A percentile compares a stretch with the other conserved stretches of the same genome.
Evolutionary conservation across 805 yeast genomes (phyloP).

Genomic region (Cyberlindnera sargentensis): DNA sequence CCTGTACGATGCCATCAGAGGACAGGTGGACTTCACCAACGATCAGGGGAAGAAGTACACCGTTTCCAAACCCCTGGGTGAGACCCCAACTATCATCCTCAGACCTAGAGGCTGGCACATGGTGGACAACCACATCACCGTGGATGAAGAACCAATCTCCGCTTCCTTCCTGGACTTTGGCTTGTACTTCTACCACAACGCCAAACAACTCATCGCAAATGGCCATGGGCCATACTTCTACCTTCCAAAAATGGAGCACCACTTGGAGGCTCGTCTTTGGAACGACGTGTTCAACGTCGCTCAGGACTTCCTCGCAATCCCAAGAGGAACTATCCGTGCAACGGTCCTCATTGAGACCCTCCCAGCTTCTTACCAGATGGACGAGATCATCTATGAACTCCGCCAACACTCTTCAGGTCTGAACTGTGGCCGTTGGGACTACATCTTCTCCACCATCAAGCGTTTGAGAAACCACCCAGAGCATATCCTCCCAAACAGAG

Average conservation of each 20-base stretch:
- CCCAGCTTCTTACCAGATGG: constrained; percentile 84
- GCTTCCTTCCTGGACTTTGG: constrained; percentile 84
- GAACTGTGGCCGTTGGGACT: constrained; percentile 90
- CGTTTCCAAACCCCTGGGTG: constrained; percentile 35
- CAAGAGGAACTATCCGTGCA: constrained; percentile 76
- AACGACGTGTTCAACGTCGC: constrained; percentile 72
- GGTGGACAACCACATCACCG: constrained; percentile 61
- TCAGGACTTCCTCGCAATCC: constrained; percentile 61
- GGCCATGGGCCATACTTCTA: constrained; percentile 82
- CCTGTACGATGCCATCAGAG: constrained; percentile 66
- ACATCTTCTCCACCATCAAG: constrained; percentile 75
- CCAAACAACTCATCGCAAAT: constrained; percentile 48
- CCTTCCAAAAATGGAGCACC: constrained; percentile 83
- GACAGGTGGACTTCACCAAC: constrained; percentile 45
- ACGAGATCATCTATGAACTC: constrained; percentile 71
- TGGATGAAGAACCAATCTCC: constrained; percentile 70
- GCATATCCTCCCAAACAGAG: constrained; percentile 69
- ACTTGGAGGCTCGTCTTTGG: constrained; percentile 77
- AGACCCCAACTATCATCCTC: constrained; percentile 69
- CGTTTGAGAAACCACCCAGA: constrained; percentile 60
- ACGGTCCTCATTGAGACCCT: constrained; percentile 77
- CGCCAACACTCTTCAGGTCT: constrained; percentile 75
- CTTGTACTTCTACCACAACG: constrained; percentile 70
- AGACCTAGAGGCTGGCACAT: constrained; percentile 90
- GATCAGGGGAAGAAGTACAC: constrained; percentile 20